phyloP scores from a whole-genome alignment of 2,329 filamentous ascomycete species.

The Neurospora crassa region DNA sequence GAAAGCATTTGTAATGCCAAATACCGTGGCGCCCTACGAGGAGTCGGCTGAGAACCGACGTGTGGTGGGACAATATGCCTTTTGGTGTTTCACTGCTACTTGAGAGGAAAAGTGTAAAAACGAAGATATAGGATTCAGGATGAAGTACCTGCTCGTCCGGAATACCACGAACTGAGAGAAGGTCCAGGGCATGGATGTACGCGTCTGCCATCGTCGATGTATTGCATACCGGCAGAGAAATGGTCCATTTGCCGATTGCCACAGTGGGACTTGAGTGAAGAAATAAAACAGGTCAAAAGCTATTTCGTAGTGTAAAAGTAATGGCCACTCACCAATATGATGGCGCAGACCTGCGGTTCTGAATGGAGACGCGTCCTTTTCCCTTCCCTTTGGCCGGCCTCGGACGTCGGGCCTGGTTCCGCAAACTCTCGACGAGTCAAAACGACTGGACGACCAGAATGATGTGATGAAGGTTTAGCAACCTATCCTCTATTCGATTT shows the following conservation, averaged over 20 bases:
- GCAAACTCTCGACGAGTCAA: not conserved
- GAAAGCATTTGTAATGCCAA: not conserved
- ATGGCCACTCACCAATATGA: not conserved
- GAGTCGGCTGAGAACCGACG: not conserved
- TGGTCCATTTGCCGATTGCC: not conserved
- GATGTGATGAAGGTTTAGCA: not conserved
- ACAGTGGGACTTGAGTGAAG: not conserved
- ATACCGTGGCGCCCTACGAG: not conserved
- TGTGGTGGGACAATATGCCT: not conserved
- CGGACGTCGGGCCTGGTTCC: not conserved
- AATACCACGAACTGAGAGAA: not conserved
- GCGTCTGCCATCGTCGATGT: not conserved
- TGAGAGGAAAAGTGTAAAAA: not conserved
- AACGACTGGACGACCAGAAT: not conserved
- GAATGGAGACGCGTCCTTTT: not conserved
- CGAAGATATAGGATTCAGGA: not conserved
- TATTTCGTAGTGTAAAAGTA: not conserved
- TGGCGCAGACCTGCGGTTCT: not conserved
- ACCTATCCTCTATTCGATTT: not conserved
- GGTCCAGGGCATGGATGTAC: not conserved
- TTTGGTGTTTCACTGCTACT: not conserved
- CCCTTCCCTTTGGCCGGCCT: not conserved
- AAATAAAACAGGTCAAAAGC: not conserved
- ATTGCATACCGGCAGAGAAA: not conserved
- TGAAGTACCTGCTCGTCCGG: not conserved